Evolutionary conservation across 805 yeast genomes (phyloP).

Genomic region (Lipomyces orientalis): DNA sequence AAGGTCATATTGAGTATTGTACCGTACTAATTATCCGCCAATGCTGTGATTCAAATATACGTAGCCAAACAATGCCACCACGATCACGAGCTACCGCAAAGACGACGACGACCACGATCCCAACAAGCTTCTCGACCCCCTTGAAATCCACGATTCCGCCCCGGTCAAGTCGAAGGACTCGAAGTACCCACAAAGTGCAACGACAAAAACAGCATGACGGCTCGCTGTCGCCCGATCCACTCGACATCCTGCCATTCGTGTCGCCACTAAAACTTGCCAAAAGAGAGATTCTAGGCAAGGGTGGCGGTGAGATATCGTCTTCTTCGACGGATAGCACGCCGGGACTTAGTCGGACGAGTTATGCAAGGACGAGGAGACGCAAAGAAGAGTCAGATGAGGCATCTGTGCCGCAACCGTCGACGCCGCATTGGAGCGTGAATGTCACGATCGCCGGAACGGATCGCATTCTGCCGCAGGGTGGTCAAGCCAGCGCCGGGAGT

Average conservation of each 20-base stretch:
- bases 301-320: not conserved
- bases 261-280: slow-evolving; percentile 23
- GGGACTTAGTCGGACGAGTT: not conserved
- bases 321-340: not conserved
- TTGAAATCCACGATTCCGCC: slow-evolving; percentile 18
- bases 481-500: not conserved
- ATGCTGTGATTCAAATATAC: not conserved
- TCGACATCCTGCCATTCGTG: slow-evolving; percentile 26
- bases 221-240: slow-evolving; percentile 29
- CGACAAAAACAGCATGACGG: not conserved
- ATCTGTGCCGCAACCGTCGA: not conserved
- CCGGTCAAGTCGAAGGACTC: slow-evolving; percentile 15
- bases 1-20: not conserved
- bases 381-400: not conserved
- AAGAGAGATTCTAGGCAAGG: not conserved
- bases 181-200: not conserved
- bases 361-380: slow-evolving; percentile 1
- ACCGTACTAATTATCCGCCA: not conserved
- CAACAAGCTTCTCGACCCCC: slow-evolving; percentile 20
- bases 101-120: slow-evolving; percentile 20
- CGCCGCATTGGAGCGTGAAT: slow-evolving; percentile 28
- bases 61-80: not conserved
- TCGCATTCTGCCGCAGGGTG: not conserved
- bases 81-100: slow-evolving; percentile 4
- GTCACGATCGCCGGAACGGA: slow-evolving; percentile 22